Conservation (phyloP, 805 yeast genomes). For the Zygosaccharomyces bailii region DNA sequence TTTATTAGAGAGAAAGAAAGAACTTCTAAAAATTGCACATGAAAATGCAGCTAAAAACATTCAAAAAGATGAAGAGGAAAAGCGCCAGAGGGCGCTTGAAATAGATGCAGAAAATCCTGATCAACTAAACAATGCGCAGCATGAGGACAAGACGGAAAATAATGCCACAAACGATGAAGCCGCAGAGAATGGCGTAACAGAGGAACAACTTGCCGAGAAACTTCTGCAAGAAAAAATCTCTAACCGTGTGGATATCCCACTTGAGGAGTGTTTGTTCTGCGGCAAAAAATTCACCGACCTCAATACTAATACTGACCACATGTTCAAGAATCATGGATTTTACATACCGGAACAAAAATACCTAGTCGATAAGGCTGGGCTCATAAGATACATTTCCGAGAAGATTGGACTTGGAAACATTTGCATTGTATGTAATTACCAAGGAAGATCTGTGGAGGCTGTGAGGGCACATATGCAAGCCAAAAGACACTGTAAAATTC, state of each 20-base stretch:
- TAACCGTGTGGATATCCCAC: conserved; percentile 45
- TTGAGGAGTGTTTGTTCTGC: conserved; percentile 55
- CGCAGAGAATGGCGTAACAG: conserved; percentile 35
- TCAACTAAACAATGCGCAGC: too few relatives aligned
- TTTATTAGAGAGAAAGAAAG: conserved; percentile 40
- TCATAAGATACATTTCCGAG: conserved; percentile 76
- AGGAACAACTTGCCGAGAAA: conserved; percentile 39
- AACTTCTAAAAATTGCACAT: conserved; percentile 41
- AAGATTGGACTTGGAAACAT: conserved; percentile 90
- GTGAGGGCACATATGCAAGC: conserved; percentile 87
- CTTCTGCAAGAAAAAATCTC: conserved; percentile 40
- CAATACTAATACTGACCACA: conserved; percentile 56
- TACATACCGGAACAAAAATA: conserved; percentile 82
- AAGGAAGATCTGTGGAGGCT: conserved; percentile 80
- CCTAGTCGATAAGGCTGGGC: conserved; percentile 66
- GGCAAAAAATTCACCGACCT: conserved; percentile 45
- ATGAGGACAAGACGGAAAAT: too few relatives aligned
- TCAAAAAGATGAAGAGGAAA: conserved; percentile 15
- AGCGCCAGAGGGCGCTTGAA: conserved; percentile 9
- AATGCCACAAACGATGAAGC: too few relatives aligned
- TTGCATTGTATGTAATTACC: conserved; percentile 79
- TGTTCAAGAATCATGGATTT: conserved; percentile 77
- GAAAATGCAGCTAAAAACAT: conserved; percentile 38
- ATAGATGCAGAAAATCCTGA: too few relatives aligned
- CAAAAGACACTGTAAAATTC: conserved; percentile 85